These are phyloP conservation scores for Parascedosporium putredinis DNA, from an alignment of 2,329 filamentous ascomycete genomes.

Conservation along the genomic window DNA sequence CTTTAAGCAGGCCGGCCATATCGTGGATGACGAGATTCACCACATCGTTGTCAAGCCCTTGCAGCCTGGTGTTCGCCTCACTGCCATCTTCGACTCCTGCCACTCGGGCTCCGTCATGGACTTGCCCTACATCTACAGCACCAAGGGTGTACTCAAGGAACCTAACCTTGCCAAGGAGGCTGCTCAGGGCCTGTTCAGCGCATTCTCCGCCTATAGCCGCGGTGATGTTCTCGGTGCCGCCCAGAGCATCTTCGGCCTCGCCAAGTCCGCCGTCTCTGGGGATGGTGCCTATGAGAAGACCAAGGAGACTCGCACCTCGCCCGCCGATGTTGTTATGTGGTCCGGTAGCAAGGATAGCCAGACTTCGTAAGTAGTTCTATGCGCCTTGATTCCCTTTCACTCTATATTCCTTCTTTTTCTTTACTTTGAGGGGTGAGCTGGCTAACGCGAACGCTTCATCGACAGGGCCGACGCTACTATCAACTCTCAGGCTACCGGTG, in stretches of 20 bases:
- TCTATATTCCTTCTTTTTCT: not conserved
- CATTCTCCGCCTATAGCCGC: conserved; percentile 46
- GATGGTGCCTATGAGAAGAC: conserved; percentile 73
- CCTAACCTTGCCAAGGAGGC: conserved; percentile 60
- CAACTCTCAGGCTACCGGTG: conserved; percentile 75
- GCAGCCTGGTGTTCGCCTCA: conserved; percentile 45
- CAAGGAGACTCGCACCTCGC: conserved; percentile 79
- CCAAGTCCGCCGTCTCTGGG: conserved; percentile 80
- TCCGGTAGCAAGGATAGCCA: conserved; percentile 94
- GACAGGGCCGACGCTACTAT: conserved; percentile 72
- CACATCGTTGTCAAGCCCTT: conserved; percentile 55
- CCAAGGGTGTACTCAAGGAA: conserved; percentile 58
- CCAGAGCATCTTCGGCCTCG: conserved; percentile 67
- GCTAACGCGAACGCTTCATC: conserved; percentile 16
- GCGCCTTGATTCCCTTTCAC: not conserved
- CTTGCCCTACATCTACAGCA: conserved; percentile 59
- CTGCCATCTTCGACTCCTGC: conserved; percentile 57
- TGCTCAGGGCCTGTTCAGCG: conserved; percentile 51
- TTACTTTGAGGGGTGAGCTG: not conserved
- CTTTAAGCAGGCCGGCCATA: conserved; percentile 68
- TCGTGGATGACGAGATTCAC: conserved; percentile 78
- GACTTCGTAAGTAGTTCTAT: conserved; percentile 60
- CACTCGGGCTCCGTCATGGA: conserved; percentile 58
- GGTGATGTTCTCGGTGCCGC: conserved; percentile 72
- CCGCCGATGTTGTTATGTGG: conserved; percentile 95